Percentiles rank a stretch among this genome's conserved stretches.
phyloP scores from a whole-genome alignment of 169 alveolate species.

The Sarcocystis neurona region DNA sequence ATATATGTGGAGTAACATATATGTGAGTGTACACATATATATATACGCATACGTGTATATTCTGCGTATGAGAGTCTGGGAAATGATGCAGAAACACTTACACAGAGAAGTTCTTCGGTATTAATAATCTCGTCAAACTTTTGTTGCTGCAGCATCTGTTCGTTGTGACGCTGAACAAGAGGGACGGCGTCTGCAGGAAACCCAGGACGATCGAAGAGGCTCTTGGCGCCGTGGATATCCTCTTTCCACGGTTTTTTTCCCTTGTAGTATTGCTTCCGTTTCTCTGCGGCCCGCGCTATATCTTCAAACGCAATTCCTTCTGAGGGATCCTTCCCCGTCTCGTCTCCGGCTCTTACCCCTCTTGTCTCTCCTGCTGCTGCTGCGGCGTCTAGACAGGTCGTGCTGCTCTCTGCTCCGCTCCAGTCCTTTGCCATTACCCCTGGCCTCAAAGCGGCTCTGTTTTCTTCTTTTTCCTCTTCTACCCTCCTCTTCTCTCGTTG shows the following conservation, averaged over 20 bases:
- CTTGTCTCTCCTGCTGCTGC: not conserved
- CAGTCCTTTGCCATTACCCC: not conserved
- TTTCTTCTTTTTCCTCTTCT: not conserved
- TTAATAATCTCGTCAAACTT: constrained; percentile 4
- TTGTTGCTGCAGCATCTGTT: not conserved
- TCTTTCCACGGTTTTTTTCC: constrained; percentile 19
- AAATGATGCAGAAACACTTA: too few species aligned
- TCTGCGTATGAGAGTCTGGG: too few species aligned
- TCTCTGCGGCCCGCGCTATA: constrained; percentile 4
- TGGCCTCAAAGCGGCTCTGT: not conserved
- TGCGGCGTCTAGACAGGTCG: not conserved
- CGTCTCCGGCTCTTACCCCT: not conserved
- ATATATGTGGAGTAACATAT: not conserved
- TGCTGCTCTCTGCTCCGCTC: not conserved
- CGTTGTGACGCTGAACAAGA: constrained; percentile 21
- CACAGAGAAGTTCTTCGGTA: constrained; percentile 2
- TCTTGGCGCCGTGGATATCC: constrained; percentile 14
- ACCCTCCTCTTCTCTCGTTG: not conserved
- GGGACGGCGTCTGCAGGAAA: constrained; percentile 24
- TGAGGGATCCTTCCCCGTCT: not conserved
- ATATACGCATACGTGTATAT: too few species aligned
- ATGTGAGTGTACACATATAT: not conserved
- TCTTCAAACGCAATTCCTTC: not conserved
- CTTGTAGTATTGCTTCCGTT: not conserved
- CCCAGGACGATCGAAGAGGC: constrained; percentile 20